Percentiles rank a stretch among this genome's conserved stretches.
Evolutionary conservation across 768 basidiomycete genomes (phyloP).

Genomic region (Trametes elegans): DNA sequence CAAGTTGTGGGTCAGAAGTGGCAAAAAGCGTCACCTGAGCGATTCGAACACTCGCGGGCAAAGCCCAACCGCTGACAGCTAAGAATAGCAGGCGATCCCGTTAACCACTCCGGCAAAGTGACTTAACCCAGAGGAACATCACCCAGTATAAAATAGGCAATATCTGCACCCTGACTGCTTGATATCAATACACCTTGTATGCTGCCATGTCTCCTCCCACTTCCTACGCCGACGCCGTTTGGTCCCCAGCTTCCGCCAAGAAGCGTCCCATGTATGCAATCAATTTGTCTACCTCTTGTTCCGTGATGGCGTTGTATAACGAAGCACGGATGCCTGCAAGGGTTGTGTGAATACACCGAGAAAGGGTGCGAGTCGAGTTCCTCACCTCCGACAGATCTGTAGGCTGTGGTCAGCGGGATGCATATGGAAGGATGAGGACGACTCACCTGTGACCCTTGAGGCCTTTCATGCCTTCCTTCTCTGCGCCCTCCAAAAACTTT

Average conservation of each 20-base stretch:
- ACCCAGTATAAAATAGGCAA: too few species aligned
- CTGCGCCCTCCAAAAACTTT: conserved; percentile 78
- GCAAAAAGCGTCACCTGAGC: conserved; percentile 57
- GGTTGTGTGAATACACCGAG: background rate
- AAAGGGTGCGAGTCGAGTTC: background rate
- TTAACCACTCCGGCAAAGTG: conserved; percentile 97
- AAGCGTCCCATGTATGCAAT: conserved; percentile 31
- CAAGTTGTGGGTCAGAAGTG: too few species aligned
- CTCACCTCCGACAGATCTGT: conserved; percentile 42
- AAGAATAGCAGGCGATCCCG: conserved; percentile 44
- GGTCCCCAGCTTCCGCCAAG: conserved; percentile 10
- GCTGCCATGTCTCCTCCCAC: background rate
- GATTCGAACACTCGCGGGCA: conserved; percentile 63
- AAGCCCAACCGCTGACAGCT: conserved; percentile 52
- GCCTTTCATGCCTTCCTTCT: conserved; percentile 75
- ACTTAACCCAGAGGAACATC: too few species aligned
- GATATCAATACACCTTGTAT: conserved; percentile 7
- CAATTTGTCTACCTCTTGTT: conserved; percentile 41
- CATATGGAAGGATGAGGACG: background rate
- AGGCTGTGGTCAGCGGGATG: background rate
- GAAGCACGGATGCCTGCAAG: conserved; percentile 50
- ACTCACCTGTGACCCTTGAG: conserved; percentile 91
- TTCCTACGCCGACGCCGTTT: background rate
- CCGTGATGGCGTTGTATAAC: conserved; percentile 58
- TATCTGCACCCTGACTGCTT: too few species aligned